These are phyloP conservation scores for Polyporus arcularius DNA, from an alignment of 768 basidiomycete species.

Conservation along the genomic window DNA sequence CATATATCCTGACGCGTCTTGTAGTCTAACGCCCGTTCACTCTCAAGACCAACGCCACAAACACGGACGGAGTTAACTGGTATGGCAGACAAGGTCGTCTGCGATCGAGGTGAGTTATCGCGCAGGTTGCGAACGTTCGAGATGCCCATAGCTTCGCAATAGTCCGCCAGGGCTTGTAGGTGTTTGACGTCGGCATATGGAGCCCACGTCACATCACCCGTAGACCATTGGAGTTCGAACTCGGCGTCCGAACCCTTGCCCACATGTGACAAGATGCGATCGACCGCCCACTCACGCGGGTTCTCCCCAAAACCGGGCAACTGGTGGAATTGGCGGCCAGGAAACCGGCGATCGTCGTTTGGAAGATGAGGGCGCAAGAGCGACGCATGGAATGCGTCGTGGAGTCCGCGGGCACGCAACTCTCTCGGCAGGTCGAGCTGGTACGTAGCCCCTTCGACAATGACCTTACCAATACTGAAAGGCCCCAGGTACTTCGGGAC, in stretches of 20 bases:
- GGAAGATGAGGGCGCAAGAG: conserved; percentile 30
- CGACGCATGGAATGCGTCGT: conserved; percentile 37
- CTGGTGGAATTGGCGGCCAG: conserved; percentile 24
- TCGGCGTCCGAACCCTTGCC: not conserved
- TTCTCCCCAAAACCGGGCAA: conserved; percentile 41
- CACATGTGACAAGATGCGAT: conserved; percentile 29
- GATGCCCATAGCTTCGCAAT: conserved; percentile 10
- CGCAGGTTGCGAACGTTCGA: not conserved
- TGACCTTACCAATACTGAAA: conserved; percentile 25
- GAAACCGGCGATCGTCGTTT: conserved; percentile 39
- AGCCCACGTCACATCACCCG: conserved; percentile 21
- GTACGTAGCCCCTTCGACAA: conserved; percentile 25
- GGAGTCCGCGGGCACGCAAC: conserved; percentile 28
- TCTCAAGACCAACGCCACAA: not conserved
- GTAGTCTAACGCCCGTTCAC: no score
- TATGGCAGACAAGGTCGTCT: not conserved
- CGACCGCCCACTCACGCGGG: conserved; percentile 40
- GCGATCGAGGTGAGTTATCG: not conserved
- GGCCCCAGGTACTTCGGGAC: conserved; percentile 41
- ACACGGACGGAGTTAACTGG: not conserved
- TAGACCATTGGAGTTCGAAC: conserved; percentile 16
- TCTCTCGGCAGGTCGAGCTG: conserved; percentile 32
- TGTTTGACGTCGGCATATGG: conserved; percentile 2
- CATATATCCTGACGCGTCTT: not conserved
- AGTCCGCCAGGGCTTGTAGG: conserved; percentile 11